These are phyloP conservation scores for Tetrapisispora pingtungensis DNA, from an alignment of 805 yeast genomes.

Conservation along the genomic window DNA sequence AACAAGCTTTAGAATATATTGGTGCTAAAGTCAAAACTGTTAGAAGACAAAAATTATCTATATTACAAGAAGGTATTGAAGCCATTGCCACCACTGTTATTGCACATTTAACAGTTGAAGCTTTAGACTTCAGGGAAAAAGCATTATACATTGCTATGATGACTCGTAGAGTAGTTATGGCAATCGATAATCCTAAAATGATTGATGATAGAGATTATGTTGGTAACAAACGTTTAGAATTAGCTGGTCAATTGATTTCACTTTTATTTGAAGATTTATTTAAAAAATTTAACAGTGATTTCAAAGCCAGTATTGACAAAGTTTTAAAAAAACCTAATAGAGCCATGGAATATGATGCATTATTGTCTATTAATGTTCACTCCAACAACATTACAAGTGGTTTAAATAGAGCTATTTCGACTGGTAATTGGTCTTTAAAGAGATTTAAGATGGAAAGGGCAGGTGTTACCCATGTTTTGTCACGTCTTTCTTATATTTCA, in stretches of 20 bases:
- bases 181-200: slow-evolving; percentile 86
- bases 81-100: slow-evolving; percentile 92
- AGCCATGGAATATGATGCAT: slow-evolving; percentile 90
- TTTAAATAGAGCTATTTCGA: slow-evolving; percentile 89
- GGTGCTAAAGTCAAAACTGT: slow-evolving; percentile 89
- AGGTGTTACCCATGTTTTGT: slow-evolving; percentile 94
- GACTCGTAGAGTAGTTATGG: slow-evolving; percentile 94
- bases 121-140: slow-evolving; percentile 83
- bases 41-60: slow-evolving; percentile 76
- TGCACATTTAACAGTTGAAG: slow-evolving; percentile 84
- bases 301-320: slow-evolving; percentile 89
- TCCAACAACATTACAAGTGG: slow-evolving; percentile 92
- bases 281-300: slow-evolving; percentile 90
- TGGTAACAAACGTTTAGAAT: slow-evolving; percentile 92
- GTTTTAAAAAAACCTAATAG: slow-evolving; percentile 88
- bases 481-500: slow-evolving; percentile 82
- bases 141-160: slow-evolving; percentile 90
- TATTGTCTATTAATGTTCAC: slow-evolving; percentile 79
- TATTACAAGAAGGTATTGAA: slow-evolving; percentile 90
- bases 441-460: slow-evolving; percentile 99
- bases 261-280: slow-evolving; percentile 91
- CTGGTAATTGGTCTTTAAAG: slow-evolving; percentile 98
- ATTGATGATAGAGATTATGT: slow-evolving; percentile 99
- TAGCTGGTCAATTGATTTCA: slow-evolving; percentile 96
- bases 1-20: slow-evolving; percentile 83